Evolutionary conservation across 108 stramenopile genomes (phyloP).

Genomic region (Nitzschia palea): DNA sequence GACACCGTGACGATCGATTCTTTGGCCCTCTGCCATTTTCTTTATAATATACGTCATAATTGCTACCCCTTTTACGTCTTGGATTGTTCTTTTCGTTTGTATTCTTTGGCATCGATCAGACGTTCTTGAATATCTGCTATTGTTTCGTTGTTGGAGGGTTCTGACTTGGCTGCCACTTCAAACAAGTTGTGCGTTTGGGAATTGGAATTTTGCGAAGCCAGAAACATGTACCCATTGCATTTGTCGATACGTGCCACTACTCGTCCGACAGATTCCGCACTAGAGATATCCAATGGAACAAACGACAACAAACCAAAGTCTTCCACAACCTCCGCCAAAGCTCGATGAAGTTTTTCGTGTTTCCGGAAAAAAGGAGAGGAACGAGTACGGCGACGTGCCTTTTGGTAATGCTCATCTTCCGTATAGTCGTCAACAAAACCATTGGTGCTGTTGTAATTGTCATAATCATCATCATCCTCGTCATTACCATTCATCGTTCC

Average conservation of each 20-base stretch:
- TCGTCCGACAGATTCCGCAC: slow-evolving; percentile 79
- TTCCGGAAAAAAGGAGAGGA: slow-evolving; percentile 59
- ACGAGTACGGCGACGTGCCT: slow-evolving; percentile 50
- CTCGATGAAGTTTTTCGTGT: slow-evolving; percentile 59
- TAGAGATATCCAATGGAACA: slow-evolving; percentile 70
- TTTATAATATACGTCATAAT: too few relatives aligned
- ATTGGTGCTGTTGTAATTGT: slow-evolving; percentile 11
- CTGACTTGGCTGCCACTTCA: slow-evolving; percentile 43
- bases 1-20: too few relatives aligned
- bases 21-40: too few relatives aligned
- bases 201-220: neutral
- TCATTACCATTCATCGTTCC: slow-evolving; percentile 22
- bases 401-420: slow-evolving; percentile 79
- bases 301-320: slow-evolving; percentile 81
- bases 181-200: slow-evolving; percentile 39
- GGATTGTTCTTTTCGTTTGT: slow-evolving; percentile 9
- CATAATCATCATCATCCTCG: slow-evolving; percentile 20
- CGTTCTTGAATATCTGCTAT: slow-evolving; percentile 54
- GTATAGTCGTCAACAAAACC: slow-evolving; percentile 37
- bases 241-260: slow-evolving; percentile 80
- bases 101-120: slow-evolving; percentile 9
- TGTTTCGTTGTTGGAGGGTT: slow-evolving; percentile 36
- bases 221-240: slow-evolving; percentile 84
- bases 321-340: slow-evolving; percentile 76
- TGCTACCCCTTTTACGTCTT: neutral